Percentiles rank a stretch among this genome's conserved stretches.
Evolutionary conservation across 345 rosid species (phyloP).

Genomic region (Arabis hirsuta): DNA sequence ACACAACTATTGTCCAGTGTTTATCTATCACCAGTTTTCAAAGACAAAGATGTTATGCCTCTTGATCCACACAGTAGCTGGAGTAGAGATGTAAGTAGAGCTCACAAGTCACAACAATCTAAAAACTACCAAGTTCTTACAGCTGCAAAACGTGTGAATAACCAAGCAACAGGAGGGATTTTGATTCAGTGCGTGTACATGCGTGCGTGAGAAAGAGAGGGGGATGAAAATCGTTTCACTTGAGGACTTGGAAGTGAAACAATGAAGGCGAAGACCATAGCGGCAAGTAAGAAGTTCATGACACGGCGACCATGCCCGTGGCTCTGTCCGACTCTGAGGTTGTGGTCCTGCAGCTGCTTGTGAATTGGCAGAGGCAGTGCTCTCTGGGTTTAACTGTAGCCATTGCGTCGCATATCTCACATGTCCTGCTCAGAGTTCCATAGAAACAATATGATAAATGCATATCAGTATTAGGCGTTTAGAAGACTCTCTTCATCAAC

Average conservation of each 20-base stretch:
- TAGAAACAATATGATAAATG: too few species aligned
- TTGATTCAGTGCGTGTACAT: too few species aligned
- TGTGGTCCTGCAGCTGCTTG: too few species aligned
- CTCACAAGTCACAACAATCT: constrained; percentile 35
- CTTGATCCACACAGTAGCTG: too few species aligned
- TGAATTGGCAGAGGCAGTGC: too few species aligned
- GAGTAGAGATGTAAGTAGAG: constrained; percentile 38
- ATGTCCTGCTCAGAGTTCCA: too few species aligned
- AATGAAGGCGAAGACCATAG: constrained; percentile 64
- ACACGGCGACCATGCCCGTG: constrained; percentile 30
- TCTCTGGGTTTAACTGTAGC: too few species aligned
- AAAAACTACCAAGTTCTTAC: constrained; percentile 34
- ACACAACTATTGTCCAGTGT: constrained; percentile 14
- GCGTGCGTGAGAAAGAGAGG: too few species aligned
- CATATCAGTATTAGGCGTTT: too few species aligned
- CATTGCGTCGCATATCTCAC: too few species aligned
- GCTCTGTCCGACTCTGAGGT: too few species aligned
- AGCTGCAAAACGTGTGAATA: constrained; percentile 42
- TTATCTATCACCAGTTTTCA: constrained; percentile 30
- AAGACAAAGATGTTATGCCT: constrained; percentile 26
- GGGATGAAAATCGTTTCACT: constrained; percentile 33
- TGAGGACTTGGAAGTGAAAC: constrained; percentile 54
- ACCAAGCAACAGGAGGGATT: constrained; percentile 43
- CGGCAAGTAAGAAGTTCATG: constrained; percentile 66
- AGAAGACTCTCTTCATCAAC: too few species aligned